Conservation (phyloP, 192 early-diverging fungal species). For the Backusella westeae region DNA sequence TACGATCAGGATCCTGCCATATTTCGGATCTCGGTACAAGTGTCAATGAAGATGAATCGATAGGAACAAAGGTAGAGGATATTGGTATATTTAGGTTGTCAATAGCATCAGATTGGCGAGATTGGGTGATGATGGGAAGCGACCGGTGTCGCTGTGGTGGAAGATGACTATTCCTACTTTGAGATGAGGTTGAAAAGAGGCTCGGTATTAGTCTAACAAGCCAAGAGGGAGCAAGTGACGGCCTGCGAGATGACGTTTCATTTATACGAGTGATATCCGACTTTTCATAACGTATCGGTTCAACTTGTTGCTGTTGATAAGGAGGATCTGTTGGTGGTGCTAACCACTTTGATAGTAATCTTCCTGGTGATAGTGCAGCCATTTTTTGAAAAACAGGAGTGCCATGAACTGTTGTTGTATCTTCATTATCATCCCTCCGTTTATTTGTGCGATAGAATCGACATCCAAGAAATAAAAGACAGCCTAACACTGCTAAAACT, state of each 20-base stretch:
- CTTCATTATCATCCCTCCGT: background rate
- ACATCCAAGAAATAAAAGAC: background rate
- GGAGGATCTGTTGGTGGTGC: background rate
- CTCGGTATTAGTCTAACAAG: background rate
- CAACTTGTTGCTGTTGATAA: background rate
- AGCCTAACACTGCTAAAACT: background rate
- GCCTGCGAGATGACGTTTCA: background rate
- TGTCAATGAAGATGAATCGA: slow-evolving; percentile 15
- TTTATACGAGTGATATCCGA: slow-evolving; percentile 11
- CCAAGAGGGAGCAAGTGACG: slow-evolving; percentile 10
- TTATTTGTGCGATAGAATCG: background rate
- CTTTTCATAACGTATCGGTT: slow-evolving; percentile 15
- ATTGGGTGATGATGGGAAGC: background rate
- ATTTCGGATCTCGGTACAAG: slow-evolving; percentile 24
- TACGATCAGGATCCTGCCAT: slow-evolving; percentile 12
- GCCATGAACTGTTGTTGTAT: background rate
- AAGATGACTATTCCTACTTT: background rate
- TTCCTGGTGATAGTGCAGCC: background rate
- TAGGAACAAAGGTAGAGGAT: slow-evolving; percentile 26
- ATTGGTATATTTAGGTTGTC: slow-evolving; percentile 8
- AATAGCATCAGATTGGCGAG: background rate
- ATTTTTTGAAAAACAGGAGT: background rate
- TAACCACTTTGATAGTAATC: background rate
- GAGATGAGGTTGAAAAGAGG: background rate
- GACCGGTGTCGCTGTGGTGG: background rate